Percentiles rank a stretch among this genome's conserved stretches.
These are phyloP conservation scores for Globisporangium cystogenes DNA, from an alignment of 352 stramenopile genomes.

Conservation along the genomic window DNA sequence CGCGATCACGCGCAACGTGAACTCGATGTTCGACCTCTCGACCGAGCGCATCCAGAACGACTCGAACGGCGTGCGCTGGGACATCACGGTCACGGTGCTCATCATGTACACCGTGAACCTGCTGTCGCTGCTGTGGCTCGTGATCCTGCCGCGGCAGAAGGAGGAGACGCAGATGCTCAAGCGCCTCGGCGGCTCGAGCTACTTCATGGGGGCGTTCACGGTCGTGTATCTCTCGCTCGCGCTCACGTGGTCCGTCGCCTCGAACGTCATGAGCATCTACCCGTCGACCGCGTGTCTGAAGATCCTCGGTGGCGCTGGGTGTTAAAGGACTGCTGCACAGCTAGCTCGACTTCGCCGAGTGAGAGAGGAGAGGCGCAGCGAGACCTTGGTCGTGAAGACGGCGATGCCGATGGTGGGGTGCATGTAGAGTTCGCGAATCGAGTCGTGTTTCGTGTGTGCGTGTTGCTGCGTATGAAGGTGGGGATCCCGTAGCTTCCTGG, in stretches of 20 bases:
- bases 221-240: conserved; percentile 36
- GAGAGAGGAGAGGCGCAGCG: too few relatives aligned
- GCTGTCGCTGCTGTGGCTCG: conserved; percentile 39
- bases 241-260: conserved; percentile 45
- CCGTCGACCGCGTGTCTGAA: conserved; percentile 39
- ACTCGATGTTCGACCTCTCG: conserved; percentile 33
- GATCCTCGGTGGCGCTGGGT: conserved; percentile 55
- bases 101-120: conserved; percentile 54
- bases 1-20: conserved; percentile 33
- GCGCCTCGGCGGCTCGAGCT: conserved; percentile 41
- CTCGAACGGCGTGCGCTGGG: conserved; percentile 26
- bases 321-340: too few relatives aligned
- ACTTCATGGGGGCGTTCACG: conserved; percentile 41
- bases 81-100: conserved; percentile 43
- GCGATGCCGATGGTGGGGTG: too few relatives aligned
- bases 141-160: conserved; percentile 62
- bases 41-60: conserved; percentile 52
- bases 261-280: conserved; percentile 61
- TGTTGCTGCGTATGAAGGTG: too few relatives aligned
- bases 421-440: too few relatives aligned
- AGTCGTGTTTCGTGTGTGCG: too few relatives aligned
- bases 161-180: conserved; percentile 61
- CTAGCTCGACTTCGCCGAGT: too few relatives aligned
- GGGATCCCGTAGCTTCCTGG: too few relatives aligned
- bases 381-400: too few relatives aligned